Evolutionary conservation across 139 green algal species (phyloP), one percentile per base, ranked within the genome.

Genomic region (Chlorella vulgaris): DNA sequence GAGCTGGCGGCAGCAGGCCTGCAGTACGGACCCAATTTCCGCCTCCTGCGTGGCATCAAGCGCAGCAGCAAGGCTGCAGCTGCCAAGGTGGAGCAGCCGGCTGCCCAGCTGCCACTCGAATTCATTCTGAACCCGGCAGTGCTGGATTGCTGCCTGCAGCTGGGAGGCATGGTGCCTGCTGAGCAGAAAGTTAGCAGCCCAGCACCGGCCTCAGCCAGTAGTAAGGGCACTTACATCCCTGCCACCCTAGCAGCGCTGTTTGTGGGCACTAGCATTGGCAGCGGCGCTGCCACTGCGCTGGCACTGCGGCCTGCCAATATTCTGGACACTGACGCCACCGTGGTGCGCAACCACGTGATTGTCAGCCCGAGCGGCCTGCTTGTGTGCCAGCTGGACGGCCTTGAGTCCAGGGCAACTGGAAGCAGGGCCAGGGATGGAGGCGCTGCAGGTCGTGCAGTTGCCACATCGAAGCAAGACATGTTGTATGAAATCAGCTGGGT

Each of bases 101-200:
- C 24, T 0, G 73, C 39, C 4, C 53, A 79, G 73, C 53, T 40
- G 53, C 73, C 73, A 4, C 51, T 33, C 29, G 86, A 84, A 29
- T 74, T 89, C n/a, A 76, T 76, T 33, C 26, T 89, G 39, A 83
- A 89, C 62, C 86, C 86, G 7, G 80, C 84, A 15, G 50, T 78
- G 33, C 83, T 86, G 68, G 86, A 89, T 76, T 85, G 76, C 74
- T 86, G 85, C 84, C 53, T 89, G 28, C 86, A 89, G 79, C 79
- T 89, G 28, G 86, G 86, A 7, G 73, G 73, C 73, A 67, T 78
- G 70, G 70, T 78, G 22, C 70, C 70, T 5, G 40, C n/a, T 4
- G 42, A 76, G 40, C 24, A 24, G 47, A 43, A 40, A 65, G 55
- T n/a, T 21, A n/a, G 69, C 42, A n/a, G 42, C 42, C 39, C 1